phyloP scores from a whole-genome alignment of 2,329 filamentous ascomycete genomes.

The Thelonectria discophora region DNA sequence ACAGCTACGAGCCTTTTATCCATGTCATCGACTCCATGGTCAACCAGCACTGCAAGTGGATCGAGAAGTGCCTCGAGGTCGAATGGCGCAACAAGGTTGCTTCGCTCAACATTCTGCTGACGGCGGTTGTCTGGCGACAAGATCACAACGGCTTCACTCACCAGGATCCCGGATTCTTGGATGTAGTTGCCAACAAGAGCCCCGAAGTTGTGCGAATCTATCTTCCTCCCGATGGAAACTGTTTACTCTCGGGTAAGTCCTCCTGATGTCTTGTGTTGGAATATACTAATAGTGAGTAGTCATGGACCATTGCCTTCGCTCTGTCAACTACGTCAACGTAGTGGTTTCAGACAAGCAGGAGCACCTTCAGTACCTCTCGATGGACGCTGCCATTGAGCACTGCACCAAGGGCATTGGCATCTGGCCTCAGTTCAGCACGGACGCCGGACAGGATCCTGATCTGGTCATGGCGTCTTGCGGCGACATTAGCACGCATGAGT shows the following conservation, averaged over 20 bases:
- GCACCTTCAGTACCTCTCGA: slow-evolving; percentile 78
- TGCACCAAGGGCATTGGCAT: slow-evolving; percentile 83
- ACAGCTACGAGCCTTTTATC: slow-evolving; percentile 85
- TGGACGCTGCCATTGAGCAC: slow-evolving; percentile 77
- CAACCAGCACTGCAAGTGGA: slow-evolving; percentile 87
- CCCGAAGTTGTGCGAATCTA: slow-evolving; percentile 84
- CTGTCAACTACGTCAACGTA: slow-evolving; percentile 82
- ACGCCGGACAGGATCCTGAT: slow-evolving; percentile 73
- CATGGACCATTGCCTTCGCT: slow-evolving; percentile 79
- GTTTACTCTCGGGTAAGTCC: slow-evolving; percentile 66
- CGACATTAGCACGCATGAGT: slow-evolving; percentile 78
- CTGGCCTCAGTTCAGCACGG: slow-evolving; percentile 80
- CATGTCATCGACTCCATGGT: slow-evolving; percentile 88
- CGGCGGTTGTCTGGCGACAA: slow-evolving; percentile 82
- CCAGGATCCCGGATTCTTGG: slow-evolving; percentile 82
- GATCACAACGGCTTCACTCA: slow-evolving; percentile 88
- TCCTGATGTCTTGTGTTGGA: background rate
- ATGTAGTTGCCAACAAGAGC: slow-evolving; percentile 81
- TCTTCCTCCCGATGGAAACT: slow-evolving; percentile 82
- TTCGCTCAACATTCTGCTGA: slow-evolving; percentile 82
- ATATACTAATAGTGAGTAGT: slow-evolving; percentile 48
- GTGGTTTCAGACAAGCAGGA: slow-evolving; percentile 83
- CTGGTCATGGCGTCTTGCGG: slow-evolving; percentile 80
- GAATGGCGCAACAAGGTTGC: slow-evolving; percentile 78
- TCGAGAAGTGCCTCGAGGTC: slow-evolving; percentile 82